Evolutionary conservation across 164 flowering plant genomes (phyloP), one percentile per base, ranked within the genome.

Genomic region (Chimonanthus praecox): DNA sequence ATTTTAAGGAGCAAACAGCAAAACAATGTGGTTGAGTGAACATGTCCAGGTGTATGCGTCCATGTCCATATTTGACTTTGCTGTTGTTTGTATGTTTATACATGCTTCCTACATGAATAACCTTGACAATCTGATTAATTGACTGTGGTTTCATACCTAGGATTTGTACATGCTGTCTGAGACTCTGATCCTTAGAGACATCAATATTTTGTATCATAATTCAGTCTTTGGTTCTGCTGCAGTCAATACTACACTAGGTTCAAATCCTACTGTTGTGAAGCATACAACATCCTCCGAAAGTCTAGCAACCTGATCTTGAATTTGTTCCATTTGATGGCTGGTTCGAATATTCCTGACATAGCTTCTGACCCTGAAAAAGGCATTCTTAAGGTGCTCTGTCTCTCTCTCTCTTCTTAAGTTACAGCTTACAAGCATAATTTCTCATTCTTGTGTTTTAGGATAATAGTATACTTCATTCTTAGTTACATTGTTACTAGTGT

Each of bases 281-380:
- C 99, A 46, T 96, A 96, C 88, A 96, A 96, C 80, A 96, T 96
- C 68, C 94, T 96, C 6, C 82, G 99, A 50, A 96, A 96, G 73
- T 96, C 99, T 51, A 96, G 98, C 81, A 96, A 96, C 83, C 87
- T 96, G 16, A 94, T 96, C 69, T 79, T 96, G 76, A 96, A 96
- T 83, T 84, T 96, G 75, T 96, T 96, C 83, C 88, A 92, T 82
- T 83, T 96, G 78, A 92, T 96, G 98, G 99, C 98, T 54, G 99
- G 98, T 48, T 96, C 99, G 58, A 96, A 90, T 78, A 96, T 96
- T 81, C 95, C 98, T 64, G 99, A 96, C 83, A 92, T 96, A 70
- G 99, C 97, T 75, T 92, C 90, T 70, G 99, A 96, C 78, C 97
- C 99, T 70, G 99, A 96, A 73, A 96, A 96, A 76, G 95, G 98